These are phyloP conservation scores for Aphanomyces astaci DNA, from an alignment of 352 stramenopile genomes.

Conservation along the genomic window DNA sequence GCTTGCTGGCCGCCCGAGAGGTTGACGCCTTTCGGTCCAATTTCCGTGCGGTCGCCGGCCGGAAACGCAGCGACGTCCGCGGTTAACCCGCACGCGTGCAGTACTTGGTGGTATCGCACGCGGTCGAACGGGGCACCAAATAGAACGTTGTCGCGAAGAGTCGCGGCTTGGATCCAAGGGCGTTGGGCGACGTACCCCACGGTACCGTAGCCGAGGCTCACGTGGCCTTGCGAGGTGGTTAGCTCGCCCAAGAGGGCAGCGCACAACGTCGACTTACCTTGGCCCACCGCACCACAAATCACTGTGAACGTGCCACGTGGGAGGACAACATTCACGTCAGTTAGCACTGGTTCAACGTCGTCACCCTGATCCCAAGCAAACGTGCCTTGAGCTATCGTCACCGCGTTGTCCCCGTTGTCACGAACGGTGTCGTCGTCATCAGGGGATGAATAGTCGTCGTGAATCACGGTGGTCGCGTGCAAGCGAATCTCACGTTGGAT, in stretches of 20 bases:
- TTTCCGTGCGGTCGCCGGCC: slow-evolving; percentile 54
- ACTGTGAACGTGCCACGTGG: slow-evolving; percentile 42
- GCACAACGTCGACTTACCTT: slow-evolving; percentile 50
- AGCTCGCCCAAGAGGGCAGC: slow-evolving; percentile 76
- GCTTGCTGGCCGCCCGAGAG: slow-evolving; percentile 40
- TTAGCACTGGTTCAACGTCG: background rate
- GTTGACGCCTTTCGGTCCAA: slow-evolving; percentile 39
- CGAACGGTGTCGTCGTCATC: background rate
- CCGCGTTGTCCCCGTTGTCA: slow-evolving; percentile 14
- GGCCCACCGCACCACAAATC: slow-evolving; percentile 39
- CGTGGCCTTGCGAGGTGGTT: slow-evolving; percentile 34
- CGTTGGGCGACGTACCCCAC: slow-evolving; percentile 32
- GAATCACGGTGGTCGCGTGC: background rate
- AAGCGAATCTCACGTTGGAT: background rate
- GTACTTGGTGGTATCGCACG: slow-evolving; percentile 33
- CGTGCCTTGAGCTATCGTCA: slow-evolving; percentile 53
- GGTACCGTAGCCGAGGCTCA: slow-evolving; percentile 34
- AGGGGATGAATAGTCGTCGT: background rate
- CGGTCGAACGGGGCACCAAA: slow-evolving; percentile 65
- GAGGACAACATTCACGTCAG: slow-evolving; percentile 34
- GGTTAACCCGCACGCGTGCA: slow-evolving; percentile 26
- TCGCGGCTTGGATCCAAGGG: slow-evolving; percentile 31
- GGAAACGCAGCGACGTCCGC: slow-evolving; percentile 31
- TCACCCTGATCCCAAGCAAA: slow-evolving; percentile 34
- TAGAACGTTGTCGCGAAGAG: slow-evolving; percentile 78